phyloP scores from a whole-genome alignment of 768 basidiomycete species.

The Termitomyces sp. region DNA sequence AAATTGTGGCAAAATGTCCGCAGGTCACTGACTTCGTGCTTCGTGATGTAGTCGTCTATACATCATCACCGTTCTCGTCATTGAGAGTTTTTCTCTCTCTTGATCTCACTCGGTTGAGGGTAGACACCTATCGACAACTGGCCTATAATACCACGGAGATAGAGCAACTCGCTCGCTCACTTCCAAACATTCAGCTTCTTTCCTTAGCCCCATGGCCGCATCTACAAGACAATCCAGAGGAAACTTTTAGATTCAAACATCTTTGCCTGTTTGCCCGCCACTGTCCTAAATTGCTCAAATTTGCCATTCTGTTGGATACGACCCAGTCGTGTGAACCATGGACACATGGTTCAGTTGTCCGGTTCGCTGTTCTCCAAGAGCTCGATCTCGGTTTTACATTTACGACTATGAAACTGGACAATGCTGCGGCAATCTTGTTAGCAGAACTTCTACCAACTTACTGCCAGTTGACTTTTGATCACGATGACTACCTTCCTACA shows the following conservation, averaged over 20 bases:
- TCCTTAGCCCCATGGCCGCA: too few species aligned
- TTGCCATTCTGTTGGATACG: background rate
- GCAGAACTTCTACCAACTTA: too few species aligned
- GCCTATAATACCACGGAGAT: background rate
- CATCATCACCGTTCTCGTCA: background rate
- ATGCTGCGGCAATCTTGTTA: too few species aligned
- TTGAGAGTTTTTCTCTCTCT: background rate
- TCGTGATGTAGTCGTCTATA: background rate
- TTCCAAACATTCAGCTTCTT: background rate
- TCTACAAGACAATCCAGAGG: background rate
- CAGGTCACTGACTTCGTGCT: too few species aligned
- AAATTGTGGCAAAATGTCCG: too few species aligned
- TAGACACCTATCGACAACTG: background rate
- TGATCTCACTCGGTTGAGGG: too few species aligned
- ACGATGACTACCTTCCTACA: background rate
- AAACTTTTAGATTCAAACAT: background rate
- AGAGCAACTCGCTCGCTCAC: background rate
- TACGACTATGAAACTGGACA: background rate
- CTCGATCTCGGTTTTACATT: background rate
- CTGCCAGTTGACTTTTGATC: background rate
- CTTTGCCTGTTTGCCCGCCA: background rate
- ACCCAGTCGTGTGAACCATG: background rate
- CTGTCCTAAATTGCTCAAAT: background rate
- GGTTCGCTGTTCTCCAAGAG: background rate
- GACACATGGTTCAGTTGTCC: background rate